These are phyloP conservation scores for Candida sojae DNA, from an alignment of 1,139 yeast genomes.

Conservation along the genomic window DNA sequence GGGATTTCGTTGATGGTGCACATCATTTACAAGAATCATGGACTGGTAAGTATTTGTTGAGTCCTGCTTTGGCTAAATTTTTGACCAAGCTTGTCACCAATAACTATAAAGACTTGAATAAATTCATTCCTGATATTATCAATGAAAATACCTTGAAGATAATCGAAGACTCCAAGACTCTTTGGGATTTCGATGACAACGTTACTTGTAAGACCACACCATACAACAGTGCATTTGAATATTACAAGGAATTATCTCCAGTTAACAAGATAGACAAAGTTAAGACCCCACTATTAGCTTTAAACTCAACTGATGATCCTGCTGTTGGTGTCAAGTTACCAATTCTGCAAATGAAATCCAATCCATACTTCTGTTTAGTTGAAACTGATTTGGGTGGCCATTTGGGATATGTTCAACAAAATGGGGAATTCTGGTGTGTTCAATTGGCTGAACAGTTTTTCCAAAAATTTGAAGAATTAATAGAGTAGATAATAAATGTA, in stretches of 20 bases:
- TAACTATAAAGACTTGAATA: slow-evolving; percentile 56
- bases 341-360: slow-evolving; percentile 22
- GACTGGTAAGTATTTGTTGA: slow-evolving; percentile 64
- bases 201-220: slow-evolving; percentile 79
- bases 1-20: slow-evolving; percentile 73
- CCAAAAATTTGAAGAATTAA: slow-evolving; percentile 42
- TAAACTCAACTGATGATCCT: slow-evolving; percentile 84
- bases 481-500: slow-evolving; percentile 6
- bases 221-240: slow-evolving; percentile 66
- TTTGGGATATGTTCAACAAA: slow-evolving; percentile 56
- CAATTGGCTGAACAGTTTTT: slow-evolving; percentile 64
- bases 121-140: slow-evolving; percentile 33
- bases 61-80: slow-evolving; percentile 66
- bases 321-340: slow-evolving; percentile 58
- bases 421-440: slow-evolving; percentile 75
- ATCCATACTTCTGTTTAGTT: slow-evolving; percentile 37
- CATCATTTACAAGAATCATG: slow-evolving; percentile 51
- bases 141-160: slow-evolving; percentile 33
- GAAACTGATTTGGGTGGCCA: slow-evolving; percentile 61
- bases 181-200: slow-evolving; percentile 66
- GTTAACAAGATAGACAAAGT: slow-evolving; percentile 55
- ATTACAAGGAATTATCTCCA: slow-evolving; percentile 73
- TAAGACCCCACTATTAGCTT: slow-evolving; percentile 65
- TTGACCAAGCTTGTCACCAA: slow-evolving; percentile 62
- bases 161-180: slow-evolving; percentile 32